These are phyloP conservation scores for Ophiosphaerella narmari DNA, from an alignment of 2,329 filamentous ascomycete species.

Conservation along the genomic window DNA sequence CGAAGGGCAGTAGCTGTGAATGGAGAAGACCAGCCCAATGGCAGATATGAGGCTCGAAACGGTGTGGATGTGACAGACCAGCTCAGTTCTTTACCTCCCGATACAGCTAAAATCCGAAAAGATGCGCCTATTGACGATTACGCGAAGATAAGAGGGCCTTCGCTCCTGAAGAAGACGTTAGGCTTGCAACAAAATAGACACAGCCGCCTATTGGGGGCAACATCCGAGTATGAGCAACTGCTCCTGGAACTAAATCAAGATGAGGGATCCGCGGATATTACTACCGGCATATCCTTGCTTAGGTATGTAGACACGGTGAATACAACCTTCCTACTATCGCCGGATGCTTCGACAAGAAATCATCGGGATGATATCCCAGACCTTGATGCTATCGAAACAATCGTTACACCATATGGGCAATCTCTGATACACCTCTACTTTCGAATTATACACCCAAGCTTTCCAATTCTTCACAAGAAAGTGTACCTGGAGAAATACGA, in stretches of 20 bases:
- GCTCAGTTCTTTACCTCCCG: constrained; percentile 9
- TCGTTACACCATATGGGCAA: constrained; percentile 72
- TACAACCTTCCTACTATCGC: constrained; percentile 32
- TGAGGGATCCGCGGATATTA: constrained; percentile 9
- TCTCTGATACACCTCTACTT: constrained; percentile 77
- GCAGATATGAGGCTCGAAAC: neutral
- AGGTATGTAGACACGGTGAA: constrained; percentile 29
- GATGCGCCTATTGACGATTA: constrained; percentile 38
- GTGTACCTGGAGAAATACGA: constrained; percentile 67
- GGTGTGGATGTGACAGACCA: neutral
- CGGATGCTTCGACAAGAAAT: constrained; percentile 33
- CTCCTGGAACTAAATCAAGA: constrained; percentile 27
- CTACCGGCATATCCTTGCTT: constrained; percentile 21
- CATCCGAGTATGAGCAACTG: constrained; percentile 34
- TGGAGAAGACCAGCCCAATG: constrained; percentile 9
- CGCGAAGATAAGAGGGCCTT: constrained; percentile 39
- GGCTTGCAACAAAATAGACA: constrained; percentile 41
- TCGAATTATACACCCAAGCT: constrained; percentile 62
- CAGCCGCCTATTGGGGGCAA: constrained; percentile 34
- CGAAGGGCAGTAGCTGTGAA: constrained; percentile 55
- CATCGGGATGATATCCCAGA: constrained; percentile 51
- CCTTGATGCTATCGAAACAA: constrained; percentile 69
- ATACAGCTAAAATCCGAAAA: constrained; percentile 24
- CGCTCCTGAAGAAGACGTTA: constrained; percentile 41
- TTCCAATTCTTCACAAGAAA: constrained; percentile 64